Conservation (phyloP, 192 early-diverging fungal genomes). For the Backusella liffmaniae region DNA sequence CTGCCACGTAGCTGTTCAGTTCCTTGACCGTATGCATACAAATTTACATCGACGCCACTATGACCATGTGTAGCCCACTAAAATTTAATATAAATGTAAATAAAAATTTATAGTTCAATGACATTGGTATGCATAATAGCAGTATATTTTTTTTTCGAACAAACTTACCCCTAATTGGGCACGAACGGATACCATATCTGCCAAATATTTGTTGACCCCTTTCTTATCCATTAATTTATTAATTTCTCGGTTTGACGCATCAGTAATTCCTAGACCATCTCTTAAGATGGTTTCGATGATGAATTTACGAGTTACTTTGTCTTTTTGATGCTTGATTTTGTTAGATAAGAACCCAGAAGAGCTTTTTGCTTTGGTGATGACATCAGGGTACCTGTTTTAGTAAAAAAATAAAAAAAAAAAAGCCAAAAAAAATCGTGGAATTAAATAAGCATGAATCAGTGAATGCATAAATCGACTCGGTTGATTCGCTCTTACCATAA, state of each 20-base stretch:
- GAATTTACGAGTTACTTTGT: conserved; percentile 64
- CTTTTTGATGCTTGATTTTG: conserved; percentile 33
- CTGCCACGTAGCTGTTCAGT: conserved; percentile 70
- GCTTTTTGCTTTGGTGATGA: conserved; percentile 62
- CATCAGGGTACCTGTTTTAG: conserved; percentile 62
- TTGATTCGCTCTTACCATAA: conserved; percentile 48
- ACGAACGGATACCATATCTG: conserved; percentile 52
- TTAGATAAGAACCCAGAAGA: conserved; percentile 59
- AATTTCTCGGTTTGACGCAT: conserved; percentile 64
- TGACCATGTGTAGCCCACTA: conserved; percentile 90
- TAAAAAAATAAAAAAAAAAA: too few relatives aligned
- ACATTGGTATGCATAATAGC: not conserved
- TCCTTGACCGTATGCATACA: conserved; percentile 79
- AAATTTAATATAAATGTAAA: conserved; percentile 18
- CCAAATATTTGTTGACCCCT: conserved; percentile 42
- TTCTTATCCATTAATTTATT: conserved; percentile 29
- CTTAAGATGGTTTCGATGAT: conserved; percentile 30
- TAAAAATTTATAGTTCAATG: not conserved
- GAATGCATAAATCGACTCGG: not conserved
- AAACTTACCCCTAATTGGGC: conserved; percentile 56
- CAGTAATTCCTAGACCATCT: conserved; percentile 69
- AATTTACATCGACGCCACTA: conserved; percentile 92
- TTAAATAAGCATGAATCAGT: not conserved
- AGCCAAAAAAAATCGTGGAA: not conserved
- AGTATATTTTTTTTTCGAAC: not conserved